These are phyloP conservation scores for Thermomyces lanuginosus DNA, from an alignment of 2,329 filamentous ascomycete species.

Conservation along the genomic window DNA sequence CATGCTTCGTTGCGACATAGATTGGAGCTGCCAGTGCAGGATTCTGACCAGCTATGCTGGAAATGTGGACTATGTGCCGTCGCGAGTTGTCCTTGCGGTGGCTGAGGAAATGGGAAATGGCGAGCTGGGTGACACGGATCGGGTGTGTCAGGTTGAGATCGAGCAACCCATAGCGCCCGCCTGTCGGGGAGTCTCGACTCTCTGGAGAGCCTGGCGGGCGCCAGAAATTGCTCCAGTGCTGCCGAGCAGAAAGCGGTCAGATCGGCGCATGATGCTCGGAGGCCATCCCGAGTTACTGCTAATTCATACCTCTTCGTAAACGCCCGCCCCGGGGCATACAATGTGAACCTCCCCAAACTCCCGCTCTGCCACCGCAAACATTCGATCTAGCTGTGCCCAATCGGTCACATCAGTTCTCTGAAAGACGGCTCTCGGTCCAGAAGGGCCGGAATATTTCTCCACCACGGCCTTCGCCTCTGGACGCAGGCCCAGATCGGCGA, in stretches of 20 bases:
- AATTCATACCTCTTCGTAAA: slow-evolving; percentile 27
- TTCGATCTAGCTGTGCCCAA: slow-evolving; percentile 33
- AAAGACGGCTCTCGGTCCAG: slow-evolving; percentile 23
- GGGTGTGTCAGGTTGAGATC: slow-evolving; percentile 39
- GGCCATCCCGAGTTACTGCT: neutral
- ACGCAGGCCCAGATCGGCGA: slow-evolving; percentile 30
- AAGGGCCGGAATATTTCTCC: slow-evolving; percentile 18
- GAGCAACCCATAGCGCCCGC: slow-evolving; percentile 29
- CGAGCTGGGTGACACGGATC: slow-evolving; percentile 35
- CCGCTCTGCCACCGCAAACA: slow-evolving; percentile 33
- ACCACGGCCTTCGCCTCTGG: slow-evolving; percentile 29
- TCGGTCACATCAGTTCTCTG: slow-evolving; percentile 33
- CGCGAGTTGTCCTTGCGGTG: slow-evolving; percentile 14
- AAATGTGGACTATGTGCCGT: slow-evolving; percentile 33
- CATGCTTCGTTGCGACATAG: slow-evolving; percentile 35
- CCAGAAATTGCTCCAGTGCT: slow-evolving; percentile 37
- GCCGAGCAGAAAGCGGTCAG: slow-evolving; percentile 5
- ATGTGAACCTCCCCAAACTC: slow-evolving; percentile 34
- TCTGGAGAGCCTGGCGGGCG: slow-evolving; percentile 27
- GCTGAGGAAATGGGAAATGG: slow-evolving; percentile 33
- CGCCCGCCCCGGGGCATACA: slow-evolving; percentile 32
- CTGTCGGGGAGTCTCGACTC: slow-evolving; percentile 25
- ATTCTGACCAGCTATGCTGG: slow-evolving; percentile 31
- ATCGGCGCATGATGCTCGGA: too few species aligned
- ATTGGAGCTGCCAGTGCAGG: slow-evolving; percentile 26